Evolutionary conservation across 345 rosid genomes (phyloP).

Genomic region (Carallia brachiata): DNA sequence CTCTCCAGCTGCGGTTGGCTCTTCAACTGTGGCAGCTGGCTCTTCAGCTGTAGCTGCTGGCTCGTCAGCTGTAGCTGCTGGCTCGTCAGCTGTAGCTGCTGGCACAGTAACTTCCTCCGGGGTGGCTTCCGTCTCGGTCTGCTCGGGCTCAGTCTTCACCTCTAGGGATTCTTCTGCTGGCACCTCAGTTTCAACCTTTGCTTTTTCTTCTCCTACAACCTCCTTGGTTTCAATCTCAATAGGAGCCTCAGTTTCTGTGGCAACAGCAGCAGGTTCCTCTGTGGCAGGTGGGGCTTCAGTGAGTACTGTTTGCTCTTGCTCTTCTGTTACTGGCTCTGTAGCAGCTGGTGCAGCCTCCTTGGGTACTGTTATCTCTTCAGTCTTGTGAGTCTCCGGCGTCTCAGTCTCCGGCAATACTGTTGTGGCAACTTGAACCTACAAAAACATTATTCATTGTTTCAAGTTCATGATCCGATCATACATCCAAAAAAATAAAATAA

Average conservation of each 20-base stretch:
- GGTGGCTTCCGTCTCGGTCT: conserved; percentile 16
- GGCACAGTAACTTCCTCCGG: conserved; percentile 4
- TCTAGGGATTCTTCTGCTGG: conserved; percentile 31
- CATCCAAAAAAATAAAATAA: neutral
- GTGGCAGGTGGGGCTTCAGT: conserved; percentile 5
- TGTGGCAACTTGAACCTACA: conserved; percentile 44
- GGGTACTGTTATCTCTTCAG: conserved; percentile 26
- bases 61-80: neutral
- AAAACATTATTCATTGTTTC: neutral
- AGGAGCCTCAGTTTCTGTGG: conserved; percentile 25
- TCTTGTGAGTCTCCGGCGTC: conserved; percentile 37
- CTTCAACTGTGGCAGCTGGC: neutral
- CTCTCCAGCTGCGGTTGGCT: neutral
- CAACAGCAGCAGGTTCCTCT: conserved; percentile 15
- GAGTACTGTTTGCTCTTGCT: conserved; percentile 19
- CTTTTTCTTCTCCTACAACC: conserved; percentile 29
- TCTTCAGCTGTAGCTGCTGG: neutral
- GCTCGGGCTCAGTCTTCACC: conserved; percentile 21
- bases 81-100: neutral
- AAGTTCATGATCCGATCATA: neutral
- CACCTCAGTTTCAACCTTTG: conserved; percentile 27
- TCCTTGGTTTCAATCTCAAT: conserved; percentile 47
- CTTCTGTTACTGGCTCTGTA: conserved; percentile 24
- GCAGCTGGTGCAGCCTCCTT: conserved; percentile 30
- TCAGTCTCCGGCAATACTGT: conserved; percentile 43